A percentile compares a stretch with the other conserved stretches of the same genome.
Evolutionary conservation across 202 grass and related monocot genomes (phyloP).

Genomic region (Setaria italica): DNA sequence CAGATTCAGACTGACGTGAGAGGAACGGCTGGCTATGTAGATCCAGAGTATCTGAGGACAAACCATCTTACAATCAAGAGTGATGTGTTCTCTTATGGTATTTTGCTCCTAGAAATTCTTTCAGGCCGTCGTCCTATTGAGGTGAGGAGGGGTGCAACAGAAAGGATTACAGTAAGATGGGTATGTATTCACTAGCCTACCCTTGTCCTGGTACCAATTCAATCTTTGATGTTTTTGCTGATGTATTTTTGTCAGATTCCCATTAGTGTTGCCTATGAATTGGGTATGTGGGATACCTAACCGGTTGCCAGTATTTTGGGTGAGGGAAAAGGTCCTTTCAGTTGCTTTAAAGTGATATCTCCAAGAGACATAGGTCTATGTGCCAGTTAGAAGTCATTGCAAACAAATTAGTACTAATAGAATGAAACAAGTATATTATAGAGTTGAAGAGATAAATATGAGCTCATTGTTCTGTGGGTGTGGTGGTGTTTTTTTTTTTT

Average conservation of each 20-base stretch:
- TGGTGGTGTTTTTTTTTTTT: too few species aligned
- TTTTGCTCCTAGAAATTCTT: slow-evolving; percentile 93
- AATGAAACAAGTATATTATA: slow-evolving; percentile 8
- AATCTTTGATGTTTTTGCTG: background rate
- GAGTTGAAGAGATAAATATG: background rate
- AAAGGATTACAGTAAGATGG: slow-evolving; percentile 95
- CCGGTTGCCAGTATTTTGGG: too few species aligned
- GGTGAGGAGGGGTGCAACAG: slow-evolving; percentile 48
- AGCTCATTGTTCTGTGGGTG: slow-evolving; percentile 1
- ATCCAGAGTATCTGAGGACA: slow-evolving; percentile 90
- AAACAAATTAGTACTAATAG: background rate
- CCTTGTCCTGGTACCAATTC: background rate
- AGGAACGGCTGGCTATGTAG: slow-evolving; percentile 93
- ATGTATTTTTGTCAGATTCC: background rate
- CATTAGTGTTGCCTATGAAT: background rate
- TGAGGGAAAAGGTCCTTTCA: background rate
- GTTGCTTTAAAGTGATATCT: background rate
- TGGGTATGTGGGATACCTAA: background rate
- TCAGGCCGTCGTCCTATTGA: slow-evolving; percentile 91
- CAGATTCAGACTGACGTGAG: slow-evolving; percentile 78
- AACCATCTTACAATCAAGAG: slow-evolving; percentile 84
- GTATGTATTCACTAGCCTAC: slow-evolving; percentile 52
- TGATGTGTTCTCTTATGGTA: slow-evolving; percentile 95
- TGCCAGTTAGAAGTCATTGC: background rate
- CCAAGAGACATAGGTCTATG: background rate